These are phyloP conservation scores for Fusarium continuum DNA, from an alignment of 2,329 filamentous ascomycete species.

Conservation along the genomic window DNA sequence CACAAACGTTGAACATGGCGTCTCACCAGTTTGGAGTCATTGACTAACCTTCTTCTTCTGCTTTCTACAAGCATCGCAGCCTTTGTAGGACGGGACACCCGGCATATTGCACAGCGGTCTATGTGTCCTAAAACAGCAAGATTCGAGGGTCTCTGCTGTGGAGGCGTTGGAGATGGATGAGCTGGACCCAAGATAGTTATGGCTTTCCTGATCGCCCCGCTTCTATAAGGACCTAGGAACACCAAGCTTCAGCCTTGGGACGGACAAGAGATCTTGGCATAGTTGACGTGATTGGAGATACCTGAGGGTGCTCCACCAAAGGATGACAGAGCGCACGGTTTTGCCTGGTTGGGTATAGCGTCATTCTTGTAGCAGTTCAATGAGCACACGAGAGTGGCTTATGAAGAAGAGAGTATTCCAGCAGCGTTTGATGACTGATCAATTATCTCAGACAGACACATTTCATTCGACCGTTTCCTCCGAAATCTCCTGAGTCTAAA, in stretches of 20 bases:
- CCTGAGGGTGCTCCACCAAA: not conserved
- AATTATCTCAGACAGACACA: not conserved
- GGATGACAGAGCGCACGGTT: constrained; percentile 23
- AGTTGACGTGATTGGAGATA: constrained; percentile 4
- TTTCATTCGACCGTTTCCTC: constrained; percentile 1
- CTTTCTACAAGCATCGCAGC: constrained; percentile 60
- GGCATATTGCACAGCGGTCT: constrained; percentile 53
- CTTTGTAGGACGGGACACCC: constrained; percentile 60
- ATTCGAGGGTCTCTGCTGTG: not conserved
- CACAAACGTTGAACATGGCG: not conserved
- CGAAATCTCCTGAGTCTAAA: not conserved
- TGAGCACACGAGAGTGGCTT: not conserved
- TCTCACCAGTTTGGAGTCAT: not conserved
- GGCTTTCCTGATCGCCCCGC: constrained; percentile 15
- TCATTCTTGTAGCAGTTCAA: not conserved
- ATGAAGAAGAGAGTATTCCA: not conserved
- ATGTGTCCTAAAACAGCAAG: constrained; percentile 36
- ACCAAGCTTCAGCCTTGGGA: constrained; percentile 15
- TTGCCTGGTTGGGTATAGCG: constrained; percentile 23
- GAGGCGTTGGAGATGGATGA: not conserved
- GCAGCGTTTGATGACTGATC: not conserved
- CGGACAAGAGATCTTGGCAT: not conserved
- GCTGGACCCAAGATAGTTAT: constrained; percentile 9
- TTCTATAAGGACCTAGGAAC: not conserved
- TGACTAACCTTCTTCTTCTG: constrained; percentile 62